Evolutionary conservation across 768 basidiomycete genomes (phyloP).

Genomic region (Agaricus bisporus): DNA sequence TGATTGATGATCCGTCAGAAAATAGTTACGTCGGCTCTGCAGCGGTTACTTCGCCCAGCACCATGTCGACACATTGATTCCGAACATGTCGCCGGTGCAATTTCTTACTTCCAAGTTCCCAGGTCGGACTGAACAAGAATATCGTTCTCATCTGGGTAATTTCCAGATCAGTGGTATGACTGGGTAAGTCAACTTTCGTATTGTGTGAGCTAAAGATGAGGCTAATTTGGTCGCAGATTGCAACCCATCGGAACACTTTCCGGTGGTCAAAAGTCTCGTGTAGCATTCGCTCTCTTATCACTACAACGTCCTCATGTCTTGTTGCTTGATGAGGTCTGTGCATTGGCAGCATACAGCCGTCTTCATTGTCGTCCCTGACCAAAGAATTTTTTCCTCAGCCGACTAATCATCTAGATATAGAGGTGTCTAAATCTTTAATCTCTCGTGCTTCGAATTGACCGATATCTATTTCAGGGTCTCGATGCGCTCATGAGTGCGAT

Average conservation of each 20-base stretch:
- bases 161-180: slow-evolving; percentile 98
- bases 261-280: slow-evolving; percentile 95
- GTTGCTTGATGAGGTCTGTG: slow-evolving; percentile 85
- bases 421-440: slow-evolving; percentile 35
- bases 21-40: slow-evolving; percentile 3
- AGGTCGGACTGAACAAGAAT: slow-evolving; percentile 94
- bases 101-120: slow-evolving; percentile 92
- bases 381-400: slow-evolving; percentile 39
- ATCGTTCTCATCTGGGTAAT: slow-evolving; percentile 89
- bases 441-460: not conserved
- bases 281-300: slow-evolving; percentile 85
- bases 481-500: slow-evolving; percentile 90
- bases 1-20: not conserved
- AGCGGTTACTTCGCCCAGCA: slow-evolving; percentile 94
- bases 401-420: slow-evolving; percentile 95
- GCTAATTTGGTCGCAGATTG: slow-evolving; percentile 35
- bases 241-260: slow-evolving; percentile 88
- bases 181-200: slow-evolving; percentile 40
- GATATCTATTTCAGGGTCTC: slow-evolving; percentile 48
- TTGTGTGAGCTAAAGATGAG: not conserved
- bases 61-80: slow-evolving; percentile 87
- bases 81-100: slow-evolving; percentile 85
- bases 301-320: slow-evolving; percentile 88
- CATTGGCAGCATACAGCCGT: not conserved
- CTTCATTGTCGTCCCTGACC: slow-evolving; percentile 4